Conservation (phyloP, 306 rosid genomes). For the Prunus campanulata region DNA sequence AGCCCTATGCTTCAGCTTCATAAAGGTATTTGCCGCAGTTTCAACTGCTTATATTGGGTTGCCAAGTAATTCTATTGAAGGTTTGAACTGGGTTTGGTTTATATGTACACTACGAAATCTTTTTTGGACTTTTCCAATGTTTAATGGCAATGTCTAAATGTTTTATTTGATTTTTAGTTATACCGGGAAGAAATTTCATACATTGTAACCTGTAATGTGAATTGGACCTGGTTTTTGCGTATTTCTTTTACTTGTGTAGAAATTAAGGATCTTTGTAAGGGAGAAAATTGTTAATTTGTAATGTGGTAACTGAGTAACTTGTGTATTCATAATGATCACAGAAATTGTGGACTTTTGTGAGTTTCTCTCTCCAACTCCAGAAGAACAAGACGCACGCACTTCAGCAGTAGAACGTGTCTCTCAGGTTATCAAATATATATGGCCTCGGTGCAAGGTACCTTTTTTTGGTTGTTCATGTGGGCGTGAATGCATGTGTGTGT, state of each 20-base stretch:
- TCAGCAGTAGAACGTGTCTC: conserved; percentile 65
- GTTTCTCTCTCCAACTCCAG: conserved; percentile 81
- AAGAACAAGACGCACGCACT: conserved; percentile 71
- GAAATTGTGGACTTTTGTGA: conserved; percentile 91
- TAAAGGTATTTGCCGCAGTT: conserved; percentile 50
- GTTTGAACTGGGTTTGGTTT: neutral
- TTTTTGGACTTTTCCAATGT: too few relatives aligned
- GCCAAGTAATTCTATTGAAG: neutral
- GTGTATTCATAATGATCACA: conserved; percentile 24
- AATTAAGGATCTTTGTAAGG: neutral
- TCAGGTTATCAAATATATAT: conserved; percentile 72
- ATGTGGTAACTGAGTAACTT: neutral
- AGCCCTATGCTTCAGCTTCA: conserved; percentile 97
- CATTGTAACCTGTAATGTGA: neutral
- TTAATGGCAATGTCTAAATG: neutral
- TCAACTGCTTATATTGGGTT: neutral
- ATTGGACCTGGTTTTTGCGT: neutral
- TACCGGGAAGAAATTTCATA: neutral
- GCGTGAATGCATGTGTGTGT: neutral
- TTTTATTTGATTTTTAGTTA: neutral
- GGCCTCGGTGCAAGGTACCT: conserved; percentile 83
- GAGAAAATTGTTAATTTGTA: neutral
- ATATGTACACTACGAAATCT: neutral
- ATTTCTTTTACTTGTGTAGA: neutral
- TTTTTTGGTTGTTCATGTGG: neutral